Conservation (phyloP, 2,329 filamentous ascomycete species). For the Cadophora luteo-olivacea region DNA sequence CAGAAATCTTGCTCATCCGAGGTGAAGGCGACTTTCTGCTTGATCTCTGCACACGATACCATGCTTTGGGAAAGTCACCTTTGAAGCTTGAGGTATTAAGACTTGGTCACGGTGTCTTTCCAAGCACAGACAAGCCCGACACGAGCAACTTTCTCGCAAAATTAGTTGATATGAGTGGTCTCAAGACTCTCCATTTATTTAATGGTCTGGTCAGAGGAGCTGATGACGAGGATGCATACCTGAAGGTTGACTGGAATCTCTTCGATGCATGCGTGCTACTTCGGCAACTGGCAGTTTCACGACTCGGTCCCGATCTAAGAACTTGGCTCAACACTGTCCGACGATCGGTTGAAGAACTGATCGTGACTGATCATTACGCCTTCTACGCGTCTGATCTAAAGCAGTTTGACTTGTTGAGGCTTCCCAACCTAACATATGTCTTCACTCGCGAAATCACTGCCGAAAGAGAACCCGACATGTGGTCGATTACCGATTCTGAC, state of each 20-base stretch:
- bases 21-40: background rate
- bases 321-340: constrained; percentile 5
- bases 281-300: background rate
- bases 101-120: background rate
- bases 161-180: background rate
- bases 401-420: constrained; percentile 20
- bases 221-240: background rate
- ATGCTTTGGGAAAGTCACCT: background rate
- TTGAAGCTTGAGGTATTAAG: background rate
- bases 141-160: background rate
- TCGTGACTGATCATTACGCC: constrained; percentile 22
- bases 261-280: background rate
- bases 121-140: background rate
- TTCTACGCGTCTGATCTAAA: constrained; percentile 22
- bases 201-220: background rate
- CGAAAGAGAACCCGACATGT: background rate
- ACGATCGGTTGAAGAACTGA: constrained; percentile 24
- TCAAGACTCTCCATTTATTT: background rate
- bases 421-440: constrained; percentile 20
- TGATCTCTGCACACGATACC: background rate
- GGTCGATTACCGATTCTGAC: background rate
- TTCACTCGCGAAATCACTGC: background rate
- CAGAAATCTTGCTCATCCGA: background rate
- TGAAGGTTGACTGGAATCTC: background rate
- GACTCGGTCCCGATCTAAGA: background rate